Evolutionary conservation across 2,329 filamentous ascomycete genomes (phyloP).

Genomic region (Botryotinia narcissicola): DNA sequence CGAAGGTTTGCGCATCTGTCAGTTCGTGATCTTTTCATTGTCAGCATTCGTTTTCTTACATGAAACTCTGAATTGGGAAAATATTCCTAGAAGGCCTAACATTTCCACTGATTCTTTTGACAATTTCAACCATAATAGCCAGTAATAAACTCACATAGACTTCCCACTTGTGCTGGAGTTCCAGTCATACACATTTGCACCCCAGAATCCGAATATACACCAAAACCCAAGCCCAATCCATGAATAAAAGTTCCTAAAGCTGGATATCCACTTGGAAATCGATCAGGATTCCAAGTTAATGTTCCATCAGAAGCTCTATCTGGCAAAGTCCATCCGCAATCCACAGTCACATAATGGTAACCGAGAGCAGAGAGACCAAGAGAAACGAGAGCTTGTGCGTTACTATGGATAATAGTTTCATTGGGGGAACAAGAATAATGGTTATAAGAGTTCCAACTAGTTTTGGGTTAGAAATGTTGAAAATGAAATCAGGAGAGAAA

Average conservation of each 20-base stretch:
- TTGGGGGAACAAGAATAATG: constrained; percentile 48
- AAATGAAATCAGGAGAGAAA: background rate
- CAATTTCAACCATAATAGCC: background rate
- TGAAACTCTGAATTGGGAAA: background rate
- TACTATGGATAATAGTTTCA: constrained; percentile 47
- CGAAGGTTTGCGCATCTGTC: constrained; percentile 32
- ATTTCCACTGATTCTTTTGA: background rate
- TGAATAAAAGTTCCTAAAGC: constrained; percentile 45
- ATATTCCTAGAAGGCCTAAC: background rate
- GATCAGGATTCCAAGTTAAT: constrained; percentile 43
- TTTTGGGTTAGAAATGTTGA: background rate
- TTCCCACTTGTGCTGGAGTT: constrained; percentile 31
- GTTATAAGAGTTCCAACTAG: constrained; percentile 51
- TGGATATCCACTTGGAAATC: constrained; percentile 45
- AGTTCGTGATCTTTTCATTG: constrained; percentile 29
- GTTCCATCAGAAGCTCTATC: constrained; percentile 38
- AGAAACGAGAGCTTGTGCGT: constrained; percentile 47
- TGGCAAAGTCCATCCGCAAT: constrained; percentile 50
- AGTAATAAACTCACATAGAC: constrained; percentile 30
- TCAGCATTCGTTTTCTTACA: background rate
- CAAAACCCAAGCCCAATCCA: constrained; percentile 43
- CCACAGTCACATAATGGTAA: constrained; percentile 50
- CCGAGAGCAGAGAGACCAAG: constrained; percentile 45
- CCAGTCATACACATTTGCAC: constrained; percentile 37
- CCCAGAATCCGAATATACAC: constrained; percentile 44